Evolutionary conservation across 1,284 basidiomycete genomes (phyloP), one percentile per base, ranked within the genome.

Genomic region (Austroboletus novae-zelandiae): DNA sequence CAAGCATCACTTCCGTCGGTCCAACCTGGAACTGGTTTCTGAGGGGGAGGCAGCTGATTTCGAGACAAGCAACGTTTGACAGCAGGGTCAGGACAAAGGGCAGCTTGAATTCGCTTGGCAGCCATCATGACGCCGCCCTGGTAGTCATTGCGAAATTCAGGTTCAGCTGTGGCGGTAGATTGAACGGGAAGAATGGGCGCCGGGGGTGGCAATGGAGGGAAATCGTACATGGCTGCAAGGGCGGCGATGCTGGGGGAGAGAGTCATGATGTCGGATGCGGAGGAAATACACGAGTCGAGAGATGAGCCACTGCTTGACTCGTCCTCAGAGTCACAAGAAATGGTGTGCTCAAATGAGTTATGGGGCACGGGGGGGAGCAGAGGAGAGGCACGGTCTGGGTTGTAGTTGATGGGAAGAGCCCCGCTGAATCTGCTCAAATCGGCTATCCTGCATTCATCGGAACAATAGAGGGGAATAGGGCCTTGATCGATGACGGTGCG

Each of bases 381-480:
- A 3, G 72, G 73, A 3, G 73, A 73, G 5, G 61, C 61, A 2
- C 69, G 72, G 42, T 74, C 68, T 25, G 77, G 74, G 55, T 76
- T 64, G 66, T 72, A 81, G 57, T 79, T 67, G 65, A 76, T 68
- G 42, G 74, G 71, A 40, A 76, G 63, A 52, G 66, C 70, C 45
- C 71, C 70, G 36, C 72, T 66, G 40, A 60, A 62, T 57, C 68
- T 70, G 60, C 74, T 71, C 57, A 81, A 62, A 66, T 89, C 86
- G 40, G 70, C 70, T 37, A 83, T 67, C 54, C 79, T 75, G 66
- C 87, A 91, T 61, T 83, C 78, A 56, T 88, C 84, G 3, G 86
- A 89, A 70, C 87, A 91, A 70, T 90, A 91, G 55, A 90, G 77
- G 20, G 87, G 86, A 3, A 80, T 80, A 11, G 84, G 87, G 2